Evolutionary conservation across 2,329 filamentous ascomycete genomes (phyloP), one percentile per base, ranked within the genome.

Genomic region (Ophiostoma ips): DNA sequence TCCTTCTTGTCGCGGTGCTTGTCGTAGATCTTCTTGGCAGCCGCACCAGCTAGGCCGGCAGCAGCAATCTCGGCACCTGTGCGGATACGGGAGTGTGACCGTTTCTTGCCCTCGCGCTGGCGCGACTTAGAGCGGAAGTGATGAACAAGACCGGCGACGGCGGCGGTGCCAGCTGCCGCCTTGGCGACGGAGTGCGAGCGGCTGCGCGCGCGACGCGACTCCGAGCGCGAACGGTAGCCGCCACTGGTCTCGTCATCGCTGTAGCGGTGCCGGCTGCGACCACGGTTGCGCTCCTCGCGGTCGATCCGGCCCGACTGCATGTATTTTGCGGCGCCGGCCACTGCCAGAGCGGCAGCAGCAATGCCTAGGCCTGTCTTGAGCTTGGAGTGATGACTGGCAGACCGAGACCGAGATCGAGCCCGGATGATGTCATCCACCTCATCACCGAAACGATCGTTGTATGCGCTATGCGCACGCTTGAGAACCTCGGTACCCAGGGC

Each of bases 291-390:
- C 57, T 81, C 77, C 55, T 80, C 78, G 58, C 73, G 77, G 41
- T 81, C 75, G 41, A 73, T 62, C 58, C 77, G 79, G 62, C 70
- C 75, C 56, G 73, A 71, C 55, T 80, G 73, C 60, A 76, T 74
- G 58, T 80, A 81, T 59, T 81, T 81, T 54, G 77, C 72, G 5
- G 78, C 78, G n/a, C 78, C 79, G 3, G 78, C 77, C 18, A 79
- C 75, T 8, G 78, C 79, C 21, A 82, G 68, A 15, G 77, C 78
- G 19, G 79, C 77, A 10, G 77, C 78, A 9, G 79, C 79, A 38
- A 81, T 69, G 31, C 77, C 79, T 19, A 82, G 66, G 19, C 77
- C 78, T 1, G 76, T 79, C 61, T 79, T 79, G 50, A 82, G 65
- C 46, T 71, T 71, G 38, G 68, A 71, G 55, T 68, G 68, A 58